A percentile compares a stretch with the other conserved stretches of the same genome.
These are phyloP conservation scores for Haplosporangium gracile DNA, from an alignment of 192 early-diverging fungal genomes.

Conservation along the genomic window DNA sequence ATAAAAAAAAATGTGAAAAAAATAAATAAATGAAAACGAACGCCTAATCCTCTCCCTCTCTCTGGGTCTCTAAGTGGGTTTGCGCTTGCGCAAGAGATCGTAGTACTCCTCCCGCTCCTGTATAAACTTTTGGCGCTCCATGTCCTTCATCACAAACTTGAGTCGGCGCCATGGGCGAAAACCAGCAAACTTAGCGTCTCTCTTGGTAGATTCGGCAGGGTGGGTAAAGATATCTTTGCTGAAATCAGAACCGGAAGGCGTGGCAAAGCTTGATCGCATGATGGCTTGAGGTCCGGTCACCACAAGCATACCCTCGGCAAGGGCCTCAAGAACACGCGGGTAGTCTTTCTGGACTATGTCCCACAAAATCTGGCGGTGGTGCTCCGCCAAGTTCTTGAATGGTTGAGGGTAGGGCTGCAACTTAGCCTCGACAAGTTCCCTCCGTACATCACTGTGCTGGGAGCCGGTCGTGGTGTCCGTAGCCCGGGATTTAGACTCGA, in stretches of 20 bases:
- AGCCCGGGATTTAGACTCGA: neutral
- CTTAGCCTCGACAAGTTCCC: slow-evolving; percentile 21
- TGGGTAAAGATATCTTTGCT: neutral
- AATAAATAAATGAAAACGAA: neutral
- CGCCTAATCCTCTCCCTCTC: neutral
- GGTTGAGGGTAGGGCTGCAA: slow-evolving; percentile 32
- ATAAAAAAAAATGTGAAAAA: slow-evolving; percentile 1
- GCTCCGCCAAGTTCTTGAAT: slow-evolving; percentile 24
- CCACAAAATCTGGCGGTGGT: slow-evolving; percentile 41
- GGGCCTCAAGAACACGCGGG: slow-evolving; percentile 28
- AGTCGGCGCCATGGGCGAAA: slow-evolving; percentile 47
- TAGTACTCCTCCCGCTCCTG: slow-evolving; percentile 26
- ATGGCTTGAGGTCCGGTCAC: neutral
- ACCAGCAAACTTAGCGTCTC: neutral
- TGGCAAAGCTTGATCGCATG: neutral
- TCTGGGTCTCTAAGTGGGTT: slow-evolving; percentile 19
- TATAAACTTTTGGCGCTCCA: slow-evolving; percentile 39
- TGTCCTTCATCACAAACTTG: slow-evolving; percentile 47
- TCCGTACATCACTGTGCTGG: neutral
- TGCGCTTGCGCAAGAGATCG: slow-evolving; percentile 26
- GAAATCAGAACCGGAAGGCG: no score
- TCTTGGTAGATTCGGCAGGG: neutral
- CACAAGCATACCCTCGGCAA: slow-evolving; percentile 45
- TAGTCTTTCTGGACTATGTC: slow-evolving; percentile 22
- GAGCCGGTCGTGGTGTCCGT: neutral